Evolutionary conservation across 352 stramenopile genomes (phyloP), one percentile per base, ranked within the genome.

Genomic region (Pythium volutum): DNA sequence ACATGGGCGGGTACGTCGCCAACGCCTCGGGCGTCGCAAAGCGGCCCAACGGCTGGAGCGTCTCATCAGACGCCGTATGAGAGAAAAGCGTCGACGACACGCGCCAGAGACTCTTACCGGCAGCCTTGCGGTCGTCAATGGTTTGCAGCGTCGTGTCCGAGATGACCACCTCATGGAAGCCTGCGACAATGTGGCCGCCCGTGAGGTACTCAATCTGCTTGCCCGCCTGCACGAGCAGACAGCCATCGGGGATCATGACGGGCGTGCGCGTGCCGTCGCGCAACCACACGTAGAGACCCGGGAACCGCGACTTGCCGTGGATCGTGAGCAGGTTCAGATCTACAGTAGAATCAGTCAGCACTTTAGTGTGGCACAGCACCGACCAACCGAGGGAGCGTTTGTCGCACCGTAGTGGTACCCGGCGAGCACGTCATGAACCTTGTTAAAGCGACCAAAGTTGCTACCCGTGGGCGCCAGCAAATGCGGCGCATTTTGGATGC

Each of bases 121-220:
- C 72, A 4, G 63, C 69, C 59, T 91, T 96, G 26, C 80, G 75
- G 52, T 80, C 54, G n/a, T 73, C 69, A 31, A 97, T 96, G 8
- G 74, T 73, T 22, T 89, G 63, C 1, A 89, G 55, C 18, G 90
- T 97, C n/a, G 76, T 65, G 12, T 94, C 73, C 10, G 75, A 79
- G 29, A 97, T 75, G 23, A 96, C 77, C 36, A 97, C 91, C 77
- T 98, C 91, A 62, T 98, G 91, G 71, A 97, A 98, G 20, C 92
- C 92, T 16, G 92, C 92, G 65, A 94, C 68, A 22, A 98, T 74
- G 74, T 97, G 87, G 47, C 92, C 92, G 51, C 88, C 92, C 7
- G 92, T 98, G 39, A 97, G 68, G 67, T 96, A 95, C 64, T 98
- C 91, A 51, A 96, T 88, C 69, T 98, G 92, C 62, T 96, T 97